Evolutionary conservation across 2,329 filamentous ascomycete species (phyloP).

Genomic region (Diplodia mutila): DNA sequence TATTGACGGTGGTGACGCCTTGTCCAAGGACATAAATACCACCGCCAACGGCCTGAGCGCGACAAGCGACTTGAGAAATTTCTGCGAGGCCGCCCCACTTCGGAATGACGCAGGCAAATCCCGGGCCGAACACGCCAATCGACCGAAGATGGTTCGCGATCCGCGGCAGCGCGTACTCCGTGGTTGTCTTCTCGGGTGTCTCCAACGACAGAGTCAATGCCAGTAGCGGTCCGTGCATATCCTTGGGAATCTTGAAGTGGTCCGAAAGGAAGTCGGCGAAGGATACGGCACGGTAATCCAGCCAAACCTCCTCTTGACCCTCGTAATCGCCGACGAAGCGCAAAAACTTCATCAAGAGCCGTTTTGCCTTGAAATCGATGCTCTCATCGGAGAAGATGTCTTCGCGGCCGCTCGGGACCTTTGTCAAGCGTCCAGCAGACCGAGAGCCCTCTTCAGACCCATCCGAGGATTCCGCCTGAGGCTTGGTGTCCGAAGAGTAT

Average conservation of each 20-base stretch:
- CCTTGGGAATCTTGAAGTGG: slow-evolving; percentile 60
- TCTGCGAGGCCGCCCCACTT: slow-evolving; percentile 94
- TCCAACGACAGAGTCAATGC: slow-evolving; percentile 77
- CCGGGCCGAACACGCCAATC: slow-evolving; percentile 83
- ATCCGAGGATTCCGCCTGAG: slow-evolving; percentile 32
- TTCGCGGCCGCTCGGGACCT: slow-evolving; percentile 86
- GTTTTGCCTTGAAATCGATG: slow-evolving; percentile 80
- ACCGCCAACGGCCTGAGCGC: slow-evolving; percentile 87
- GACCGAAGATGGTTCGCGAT: slow-evolving; percentile 82
- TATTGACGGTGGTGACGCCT: slow-evolving; percentile 53
- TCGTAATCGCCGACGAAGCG: slow-evolving; percentile 80
- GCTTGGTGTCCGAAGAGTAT: slow-evolving; percentile 46
- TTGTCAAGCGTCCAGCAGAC: slow-evolving; percentile 52
- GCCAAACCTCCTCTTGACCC: slow-evolving; percentile 63
- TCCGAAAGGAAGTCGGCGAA: slow-evolving; percentile 63
- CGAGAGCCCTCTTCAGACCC: neutral
- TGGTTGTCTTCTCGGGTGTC: slow-evolving; percentile 56
- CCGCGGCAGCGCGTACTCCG: slow-evolving; percentile 70
- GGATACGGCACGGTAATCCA: slow-evolving; percentile 56
- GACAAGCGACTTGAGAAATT: slow-evolving; percentile 87
- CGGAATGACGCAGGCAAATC: slow-evolving; percentile 85
- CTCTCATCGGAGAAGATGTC: slow-evolving; percentile 81
- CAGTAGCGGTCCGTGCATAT: slow-evolving; percentile 66
- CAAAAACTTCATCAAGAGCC: slow-evolving; percentile 88
- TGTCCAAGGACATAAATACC: slow-evolving; percentile 85